These are phyloP conservation scores for Mucor piriformis DNA, from an alignment of 371 early-diverging fungal species.

Conservation along the genomic window DNA sequence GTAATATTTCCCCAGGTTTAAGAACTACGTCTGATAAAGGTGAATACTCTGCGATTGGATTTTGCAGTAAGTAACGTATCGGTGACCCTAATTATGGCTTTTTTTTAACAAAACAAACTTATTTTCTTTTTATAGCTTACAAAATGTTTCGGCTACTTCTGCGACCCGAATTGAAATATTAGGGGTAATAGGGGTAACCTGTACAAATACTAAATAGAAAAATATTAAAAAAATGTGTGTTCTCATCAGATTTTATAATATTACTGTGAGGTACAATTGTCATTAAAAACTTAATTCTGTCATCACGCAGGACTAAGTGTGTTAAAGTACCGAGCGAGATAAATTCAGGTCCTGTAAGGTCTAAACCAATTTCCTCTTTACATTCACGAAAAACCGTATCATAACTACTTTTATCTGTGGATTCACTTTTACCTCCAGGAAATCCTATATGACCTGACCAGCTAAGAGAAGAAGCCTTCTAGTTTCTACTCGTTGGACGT, in stretches of 20 bases:
- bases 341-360: constrained; percentile 53
- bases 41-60: constrained; percentile 37
- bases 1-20: not conserved
- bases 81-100: constrained; percentile 41
- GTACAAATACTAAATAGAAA: constrained; percentile 54
- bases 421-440: constrained; percentile 72
- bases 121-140: constrained; percentile 44
- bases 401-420: constrained; percentile 57
- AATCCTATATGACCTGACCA: constrained; percentile 77
- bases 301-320: constrained; percentile 54
- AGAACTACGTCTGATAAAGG: constrained; percentile 24
- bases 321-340: constrained; percentile 60
- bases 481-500: no score
- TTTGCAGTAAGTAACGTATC: constrained; percentile 46
- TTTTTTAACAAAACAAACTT: not conserved
- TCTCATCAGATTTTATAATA: not conserved
- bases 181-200: constrained; percentile 59
- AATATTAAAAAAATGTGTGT: not conserved
- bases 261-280: constrained; percentile 62
- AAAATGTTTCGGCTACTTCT: constrained; percentile 65
- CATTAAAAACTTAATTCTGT: constrained; percentile 55
- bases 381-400: constrained; percentile 71
- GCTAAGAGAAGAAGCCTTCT: constrained; percentile 9
- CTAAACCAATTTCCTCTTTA: constrained; percentile 66
- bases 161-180: constrained; percentile 47